Evolutionary conservation across 73 alveolate species (phyloP), one percentile per base, ranked within the genome.

Genomic region (Symbiodinium natans): DNA sequence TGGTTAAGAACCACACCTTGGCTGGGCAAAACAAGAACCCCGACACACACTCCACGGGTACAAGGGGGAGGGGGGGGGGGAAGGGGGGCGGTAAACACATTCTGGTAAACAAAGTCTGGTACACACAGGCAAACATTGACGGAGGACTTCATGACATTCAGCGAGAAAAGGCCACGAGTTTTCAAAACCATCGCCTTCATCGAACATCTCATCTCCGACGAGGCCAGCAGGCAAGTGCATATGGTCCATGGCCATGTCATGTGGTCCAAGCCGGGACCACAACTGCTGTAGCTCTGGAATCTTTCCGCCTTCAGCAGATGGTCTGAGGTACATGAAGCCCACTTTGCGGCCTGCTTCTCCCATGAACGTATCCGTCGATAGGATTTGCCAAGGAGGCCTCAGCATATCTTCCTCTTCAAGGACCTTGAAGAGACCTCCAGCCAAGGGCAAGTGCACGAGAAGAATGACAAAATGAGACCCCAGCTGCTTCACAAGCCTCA

Each of bases 321-420:
- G 93, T 77, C 19, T 75, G 25, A 86, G 68, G 75, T 86, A 86
- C 93, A 86, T 86, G 83, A 34, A 52, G 52, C 93, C 93, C 36
- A 84, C 83, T 27, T 10, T 31, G 9, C 40, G n/a, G n/a, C 21
- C 27, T 29, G 68, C 23, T 34, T 48, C 59, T 21, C 40, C 63
- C 15, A 13, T 5, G 31, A 86, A 48, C 40, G 93, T 86, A 43
- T 86, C 93, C 40, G 93, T 48, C 52, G 83, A 75, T 11, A 86
- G 41, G 83, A 85, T n/a, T 43, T 85, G 93, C 93, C 93, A 86
- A 52, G 93, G 83, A 13, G 93, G 93, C 83, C 63, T 86, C 83
- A 86, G 68, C 63, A 86, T 86, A 46, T 29, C 93, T 63, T 86
- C 93, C 63, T 86, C 63, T 29, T 52, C 93, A 39, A 86, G 59